Percentiles rank a stretch among this genome's conserved stretches.
Conservation (phyloP, 1,284 basidiomycete species). For the Ceratobasidium sp. region DNA sequence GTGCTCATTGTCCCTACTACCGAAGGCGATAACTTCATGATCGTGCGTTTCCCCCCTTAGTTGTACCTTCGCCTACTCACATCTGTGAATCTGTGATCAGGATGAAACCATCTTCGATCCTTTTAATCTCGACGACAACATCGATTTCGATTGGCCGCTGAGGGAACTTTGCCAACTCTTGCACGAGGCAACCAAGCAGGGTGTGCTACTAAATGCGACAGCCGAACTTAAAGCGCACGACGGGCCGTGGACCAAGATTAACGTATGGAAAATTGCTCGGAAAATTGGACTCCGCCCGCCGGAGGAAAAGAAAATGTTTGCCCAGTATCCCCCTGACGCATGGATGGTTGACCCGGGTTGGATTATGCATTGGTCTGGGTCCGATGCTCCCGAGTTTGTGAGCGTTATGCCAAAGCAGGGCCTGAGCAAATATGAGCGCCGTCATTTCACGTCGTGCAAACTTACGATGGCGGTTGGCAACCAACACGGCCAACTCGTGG, state of each 20-base stretch:
- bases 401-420: background rate
- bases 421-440: background rate
- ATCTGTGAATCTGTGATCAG: background rate
- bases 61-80: background rate
- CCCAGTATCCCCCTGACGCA: background rate
- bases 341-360: background rate
- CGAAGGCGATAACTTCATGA: conserved; percentile 17
- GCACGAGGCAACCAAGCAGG: conserved; percentile 4
- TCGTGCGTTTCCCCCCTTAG: background rate
- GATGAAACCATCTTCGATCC: conserved; percentile 11
- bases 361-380: background rate
- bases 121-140: background rate
- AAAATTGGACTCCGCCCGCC: background rate
- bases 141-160: background rate
- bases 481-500: background rate
- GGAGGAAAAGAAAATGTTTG: background rate
- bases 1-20: background rate
- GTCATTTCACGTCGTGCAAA: background rate
- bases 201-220: background rate
- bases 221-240: background rate
- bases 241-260: conserved; percentile 10
- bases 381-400: background rate
- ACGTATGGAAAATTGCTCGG: background rate
- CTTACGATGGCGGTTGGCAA: background rate
- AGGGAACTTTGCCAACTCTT: conserved; percentile 11